Evolutionary conservation across 164 flowering plant genomes (phyloP), one percentile per base, ranked within the genome.

Genomic region (Platanus orientalis): DNA sequence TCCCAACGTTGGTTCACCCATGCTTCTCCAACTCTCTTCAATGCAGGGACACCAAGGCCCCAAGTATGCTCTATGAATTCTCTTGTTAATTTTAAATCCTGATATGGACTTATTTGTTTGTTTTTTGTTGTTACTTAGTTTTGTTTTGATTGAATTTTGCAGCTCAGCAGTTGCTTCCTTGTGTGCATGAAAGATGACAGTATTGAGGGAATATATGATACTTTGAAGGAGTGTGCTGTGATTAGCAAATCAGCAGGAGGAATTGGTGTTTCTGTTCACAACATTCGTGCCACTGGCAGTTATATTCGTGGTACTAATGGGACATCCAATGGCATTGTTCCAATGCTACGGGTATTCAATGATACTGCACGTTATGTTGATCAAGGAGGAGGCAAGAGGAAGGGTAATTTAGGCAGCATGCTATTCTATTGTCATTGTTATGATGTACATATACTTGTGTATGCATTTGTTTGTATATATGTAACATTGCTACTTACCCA

Each of bases 211-310:
- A 95, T 95, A 59, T 95, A 92, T 80, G 96, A 92, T 65, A 89
- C 99, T 1, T 63, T 95, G 75, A 95, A 92, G 76, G 99, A 95
- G 69, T 88, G 99, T 87, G 97, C 99, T 77, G 92, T 88, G 32
- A 95, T 95, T 66, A 94, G 99, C 83, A 94, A 94, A 75, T 95
- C 99, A 20, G 97, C 97, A 55, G 97, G 99, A 61, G 99, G 99
- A 39, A 95, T 95, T 82, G 99, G 99, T 69, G 90, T 92, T 19
- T 95, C 99, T 61, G 71, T 90, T 63, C 99, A 95, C 69, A 95
- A 92, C 54, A 95, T 95, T 62, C 97, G 97, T 72, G 94, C 96
- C 27, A 88, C 91, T 11, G 84, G 97, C 6, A 92, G 99, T 76
- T 95, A 95, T 67, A 95, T 95, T 54, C 94, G 97, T 69, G 99